These are phyloP conservation scores for Hibiscus mutabilis DNA, from an alignment of 345 rosid species.

Conservation along the genomic window DNA sequence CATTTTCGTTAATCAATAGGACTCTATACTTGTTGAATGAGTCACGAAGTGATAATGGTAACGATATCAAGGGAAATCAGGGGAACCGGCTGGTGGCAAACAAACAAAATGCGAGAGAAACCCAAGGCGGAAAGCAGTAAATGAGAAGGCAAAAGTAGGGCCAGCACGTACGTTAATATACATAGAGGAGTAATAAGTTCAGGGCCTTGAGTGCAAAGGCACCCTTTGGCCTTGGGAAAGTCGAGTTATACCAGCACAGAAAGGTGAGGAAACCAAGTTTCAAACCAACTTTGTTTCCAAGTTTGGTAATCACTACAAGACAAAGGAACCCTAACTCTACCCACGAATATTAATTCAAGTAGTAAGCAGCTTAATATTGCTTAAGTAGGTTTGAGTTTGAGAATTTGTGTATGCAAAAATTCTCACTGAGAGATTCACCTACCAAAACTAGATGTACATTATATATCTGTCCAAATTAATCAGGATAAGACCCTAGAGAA, in stretches of 20 bases:
- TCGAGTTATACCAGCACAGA: conserved; percentile 65
- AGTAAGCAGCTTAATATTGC: too few species aligned
- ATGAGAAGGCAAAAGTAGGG: neutral
- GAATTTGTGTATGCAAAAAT: too few species aligned
- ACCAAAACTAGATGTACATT: too few species aligned
- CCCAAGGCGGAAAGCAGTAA: conserved; percentile 5
- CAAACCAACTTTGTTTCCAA: conserved; percentile 36
- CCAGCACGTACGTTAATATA: neutral
- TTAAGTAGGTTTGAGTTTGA: too few species aligned
- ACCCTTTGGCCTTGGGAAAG: conserved; percentile 49
- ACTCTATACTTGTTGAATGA: neutral
- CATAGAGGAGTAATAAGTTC: conserved; percentile 19
- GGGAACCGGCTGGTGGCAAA: conserved; percentile 25
- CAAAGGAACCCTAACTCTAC: conserved; percentile 1
- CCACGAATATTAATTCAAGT: too few species aligned
- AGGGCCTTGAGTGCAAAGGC: conserved; percentile 28
- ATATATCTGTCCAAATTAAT: too few species aligned
- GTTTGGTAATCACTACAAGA: conserved; percentile 51
- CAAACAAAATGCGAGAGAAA: neutral
- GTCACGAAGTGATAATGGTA: neutral
- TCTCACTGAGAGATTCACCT: too few species aligned
- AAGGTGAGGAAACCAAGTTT: conserved; percentile 40
- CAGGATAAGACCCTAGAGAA: too few species aligned
- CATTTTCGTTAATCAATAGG: conserved; percentile 35
- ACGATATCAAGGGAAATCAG: neutral